These are phyloP conservation scores for Tricladium varicosporioides DNA, from an alignment of 2,329 filamentous ascomycete genomes.

Conservation along the genomic window DNA sequence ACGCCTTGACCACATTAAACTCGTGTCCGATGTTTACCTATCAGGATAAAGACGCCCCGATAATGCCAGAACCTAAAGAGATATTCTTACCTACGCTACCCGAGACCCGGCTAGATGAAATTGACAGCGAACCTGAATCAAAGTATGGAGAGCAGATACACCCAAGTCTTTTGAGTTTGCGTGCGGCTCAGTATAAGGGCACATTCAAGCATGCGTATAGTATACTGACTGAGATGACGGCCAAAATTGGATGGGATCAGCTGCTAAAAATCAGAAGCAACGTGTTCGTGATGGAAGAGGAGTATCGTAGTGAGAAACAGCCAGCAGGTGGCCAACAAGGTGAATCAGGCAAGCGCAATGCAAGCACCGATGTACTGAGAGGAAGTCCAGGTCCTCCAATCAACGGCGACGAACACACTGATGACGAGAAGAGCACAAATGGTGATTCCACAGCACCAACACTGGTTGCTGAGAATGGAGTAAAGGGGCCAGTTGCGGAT, in stretches of 20 bases:
- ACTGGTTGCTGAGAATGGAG: slow-evolving; percentile 27
- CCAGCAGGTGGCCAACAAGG: slow-evolving; percentile 47
- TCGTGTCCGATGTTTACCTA: slow-evolving; percentile 99
- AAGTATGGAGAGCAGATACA: slow-evolving; percentile 84
- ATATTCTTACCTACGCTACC: slow-evolving; percentile 83
- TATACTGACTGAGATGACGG: slow-evolving; percentile 91
- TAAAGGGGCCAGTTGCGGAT: slow-evolving; percentile 19
- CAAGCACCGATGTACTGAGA: slow-evolving; percentile 76
- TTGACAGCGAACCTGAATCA: slow-evolving; percentile 85
- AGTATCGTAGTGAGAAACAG: slow-evolving; percentile 87
- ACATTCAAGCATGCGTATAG: slow-evolving; percentile 95
- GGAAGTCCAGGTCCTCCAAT: slow-evolving; percentile 61
- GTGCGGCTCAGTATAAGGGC: slow-evolving; percentile 86
- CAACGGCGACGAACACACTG: slow-evolving; percentile 40
- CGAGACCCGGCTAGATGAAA: slow-evolving; percentile 91
- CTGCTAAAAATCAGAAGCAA: slow-evolving; percentile 91
- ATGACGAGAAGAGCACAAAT: slow-evolving; percentile 33
- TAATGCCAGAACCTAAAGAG: slow-evolving; percentile 90
- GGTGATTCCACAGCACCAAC: slow-evolving; percentile 27
- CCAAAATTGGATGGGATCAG: slow-evolving; percentile 97
- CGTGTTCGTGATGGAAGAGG: slow-evolving; percentile 99
- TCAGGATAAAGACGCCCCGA: slow-evolving; percentile 93
- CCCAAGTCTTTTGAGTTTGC: slow-evolving; percentile 78
- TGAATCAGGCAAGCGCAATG: slow-evolving; percentile 57
- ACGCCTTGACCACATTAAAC: slow-evolving; percentile 91